Percentiles rank a stretch among this genome's conserved stretches.
Evolutionary conservation across 768 basidiomycete species (phyloP).

Genomic region (Lyophyllum semitale): DNA sequence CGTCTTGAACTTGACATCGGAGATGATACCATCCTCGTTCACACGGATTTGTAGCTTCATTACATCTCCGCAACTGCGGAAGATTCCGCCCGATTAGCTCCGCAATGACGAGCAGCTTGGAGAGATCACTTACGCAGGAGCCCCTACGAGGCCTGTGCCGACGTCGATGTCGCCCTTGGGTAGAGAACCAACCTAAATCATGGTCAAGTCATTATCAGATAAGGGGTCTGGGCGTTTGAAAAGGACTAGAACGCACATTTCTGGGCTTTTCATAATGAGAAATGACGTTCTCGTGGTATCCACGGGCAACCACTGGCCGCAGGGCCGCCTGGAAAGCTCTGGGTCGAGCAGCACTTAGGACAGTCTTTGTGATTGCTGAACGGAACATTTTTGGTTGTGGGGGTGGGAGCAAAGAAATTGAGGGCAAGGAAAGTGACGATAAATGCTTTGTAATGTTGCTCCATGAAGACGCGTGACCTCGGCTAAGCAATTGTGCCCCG

Average conservation of each 20-base stretch:
- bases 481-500: not conserved
- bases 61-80: constrained; percentile 86
- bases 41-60: constrained; percentile 99
- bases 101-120: constrained; percentile 20
- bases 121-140: constrained; percentile 76
- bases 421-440: constrained; percentile 3
- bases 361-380: constrained; percentile 54
- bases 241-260: constrained; percentile 70
- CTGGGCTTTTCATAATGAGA: constrained; percentile 96
- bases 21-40: constrained; percentile 91
- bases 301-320: constrained; percentile 60
- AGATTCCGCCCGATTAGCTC: constrained; percentile 26
- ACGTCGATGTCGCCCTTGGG: constrained; percentile 91
- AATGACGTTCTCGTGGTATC: constrained; percentile 95
- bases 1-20: constrained; percentile 99
- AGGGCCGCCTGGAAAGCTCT: constrained; percentile 37
- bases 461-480: not conserved
- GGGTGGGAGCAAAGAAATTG: constrained; percentile 15
- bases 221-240: constrained; percentile 37
- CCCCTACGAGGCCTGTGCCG: constrained; percentile 96
- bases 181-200: constrained; percentile 86
- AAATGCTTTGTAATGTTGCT: constrained; percentile 19
- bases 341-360: constrained; percentile 49
- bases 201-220: constrained; percentile 57
- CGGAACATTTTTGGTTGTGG: constrained; percentile 68